These are phyloP conservation scores for Neurospora sp. DNA, from an alignment of 2,329 filamentous ascomycete species.

Conservation along the genomic window DNA sequence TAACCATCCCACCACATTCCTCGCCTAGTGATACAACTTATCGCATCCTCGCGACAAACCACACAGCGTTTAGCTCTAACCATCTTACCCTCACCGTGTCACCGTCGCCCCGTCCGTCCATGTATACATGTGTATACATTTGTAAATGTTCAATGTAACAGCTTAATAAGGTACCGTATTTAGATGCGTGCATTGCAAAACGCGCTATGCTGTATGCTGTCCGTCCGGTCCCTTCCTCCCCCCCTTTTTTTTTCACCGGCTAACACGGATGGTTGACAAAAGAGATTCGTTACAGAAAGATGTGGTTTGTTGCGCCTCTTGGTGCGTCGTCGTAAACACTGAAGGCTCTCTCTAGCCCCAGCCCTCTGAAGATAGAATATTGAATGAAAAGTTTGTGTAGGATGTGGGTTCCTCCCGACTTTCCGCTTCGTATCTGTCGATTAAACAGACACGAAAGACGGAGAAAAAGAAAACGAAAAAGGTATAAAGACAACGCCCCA, in stretches of 20 bases:
- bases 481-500: conserved; percentile 4
- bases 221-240: background rate
- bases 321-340: background rate
- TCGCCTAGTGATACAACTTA: background rate
- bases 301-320: background rate
- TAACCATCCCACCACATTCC: background rate
- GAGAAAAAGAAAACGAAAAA: background rate
- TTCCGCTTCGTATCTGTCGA: background rate
- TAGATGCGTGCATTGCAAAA: background rate
- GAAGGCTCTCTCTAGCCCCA: background rate
- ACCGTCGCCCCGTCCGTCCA: background rate
- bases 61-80: background rate
- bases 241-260: background rate
- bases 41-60: background rate
- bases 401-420: background rate
- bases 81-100: background rate
- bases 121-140: background rate
- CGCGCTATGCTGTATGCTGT: background rate
- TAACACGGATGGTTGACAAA: background rate
- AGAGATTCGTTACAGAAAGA: background rate
- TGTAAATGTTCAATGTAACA: background rate
- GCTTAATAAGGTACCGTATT: background rate
- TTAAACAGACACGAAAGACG: background rate
- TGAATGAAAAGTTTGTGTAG: background rate
- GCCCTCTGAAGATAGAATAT: background rate